These are phyloP conservation scores for Thinopyrum obtusiflorum DNA, from an alignment of 202 grass and related monocot genomes.

Conservation along the genomic window DNA sequence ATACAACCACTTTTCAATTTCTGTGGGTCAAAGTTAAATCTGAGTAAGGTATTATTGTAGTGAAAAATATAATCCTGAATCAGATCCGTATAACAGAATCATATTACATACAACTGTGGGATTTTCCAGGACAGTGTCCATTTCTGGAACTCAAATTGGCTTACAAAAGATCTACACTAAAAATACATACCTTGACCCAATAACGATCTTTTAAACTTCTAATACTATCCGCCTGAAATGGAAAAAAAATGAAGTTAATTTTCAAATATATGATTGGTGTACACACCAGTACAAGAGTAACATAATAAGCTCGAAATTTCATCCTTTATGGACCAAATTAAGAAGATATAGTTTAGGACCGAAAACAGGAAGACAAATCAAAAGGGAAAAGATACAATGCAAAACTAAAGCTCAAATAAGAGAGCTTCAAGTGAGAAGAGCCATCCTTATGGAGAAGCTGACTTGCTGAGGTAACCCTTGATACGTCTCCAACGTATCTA, in stretches of 20 bases:
- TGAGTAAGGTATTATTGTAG: not conserved
- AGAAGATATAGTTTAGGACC: not conserved
- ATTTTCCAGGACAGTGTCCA: not conserved
- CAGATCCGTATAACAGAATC: not conserved
- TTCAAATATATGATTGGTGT: not conserved
- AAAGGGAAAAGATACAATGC: not conserved
- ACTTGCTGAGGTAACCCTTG: too few species aligned
- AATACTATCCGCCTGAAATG: slow-evolving; percentile 61
- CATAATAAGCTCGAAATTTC: not conserved
- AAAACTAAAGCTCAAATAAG: slow-evolving; percentile 6
- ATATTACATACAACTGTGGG: not conserved
- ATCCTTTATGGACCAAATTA: not conserved
- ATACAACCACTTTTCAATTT: not conserved
- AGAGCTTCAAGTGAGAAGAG: slow-evolving; percentile 2
- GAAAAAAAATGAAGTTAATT: not conserved
- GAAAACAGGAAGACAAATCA: not conserved
- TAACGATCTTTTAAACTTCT: slow-evolving; percentile 72
- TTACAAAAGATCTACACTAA: not conserved
- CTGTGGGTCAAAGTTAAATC: not conserved
- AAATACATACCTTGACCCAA: slow-evolving; percentile 88
- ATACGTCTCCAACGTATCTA: too few species aligned
- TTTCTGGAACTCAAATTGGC: not conserved
- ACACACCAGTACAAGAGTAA: not conserved
- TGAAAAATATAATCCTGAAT: not conserved
- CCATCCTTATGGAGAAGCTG: not conserved